Base-by-base conservation (phyloP, 2,329 filamentous ascomycete genomes). In the Sarocladiaceae sp. region DNA sequence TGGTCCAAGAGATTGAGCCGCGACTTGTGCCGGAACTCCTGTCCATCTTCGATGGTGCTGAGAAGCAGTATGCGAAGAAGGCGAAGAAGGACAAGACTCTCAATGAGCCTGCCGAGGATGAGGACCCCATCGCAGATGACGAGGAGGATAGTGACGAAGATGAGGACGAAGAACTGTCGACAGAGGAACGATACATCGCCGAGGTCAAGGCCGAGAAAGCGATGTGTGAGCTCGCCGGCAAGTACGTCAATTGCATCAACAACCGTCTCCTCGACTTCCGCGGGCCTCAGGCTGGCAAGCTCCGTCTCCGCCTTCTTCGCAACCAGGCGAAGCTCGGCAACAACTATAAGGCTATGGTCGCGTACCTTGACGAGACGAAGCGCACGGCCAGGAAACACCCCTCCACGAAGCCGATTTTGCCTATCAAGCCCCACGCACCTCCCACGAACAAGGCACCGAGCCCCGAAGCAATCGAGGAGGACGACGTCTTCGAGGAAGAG, bases 311-410 rank as follows among this genome's bases (percentile, higher is more conserved):
- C 16, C 70, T 98, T 18, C 73, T 84, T 55, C 76, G 87, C 51
- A 96, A 98, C 64, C 84, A 84, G 58, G 70, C 69, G n/a, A 82
- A 80, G 57, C 74, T 98, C 3, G 93, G 93, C 2, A 70, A 78
- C 35, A 96, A 93, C 59, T 94, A 87, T 71, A 87, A 84, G 57
- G 88, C 93, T 55, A 80, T 96, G 6, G 69, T 95, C 4, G 78
- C 80, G 7, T 93, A 84, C 60, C 70, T 97, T 3, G 89, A 95
- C 55, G 78, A 84, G 46, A 43, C 40, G 10, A 33, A 32, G 18
- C 20, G 49, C 33, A 40, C 24, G 9, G 27, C 33, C 21, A 26
- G 21, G 33, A 45, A 37, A 26, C 40, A 43, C 33, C 34, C 44
- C 46, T 32, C 26, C 18, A 41, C 45, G 34, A 52, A 58, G 50